Evolutionary conservation across 805 yeast genomes (phyloP).

Genomic region (Hermanozyma aechmeae): DNA sequence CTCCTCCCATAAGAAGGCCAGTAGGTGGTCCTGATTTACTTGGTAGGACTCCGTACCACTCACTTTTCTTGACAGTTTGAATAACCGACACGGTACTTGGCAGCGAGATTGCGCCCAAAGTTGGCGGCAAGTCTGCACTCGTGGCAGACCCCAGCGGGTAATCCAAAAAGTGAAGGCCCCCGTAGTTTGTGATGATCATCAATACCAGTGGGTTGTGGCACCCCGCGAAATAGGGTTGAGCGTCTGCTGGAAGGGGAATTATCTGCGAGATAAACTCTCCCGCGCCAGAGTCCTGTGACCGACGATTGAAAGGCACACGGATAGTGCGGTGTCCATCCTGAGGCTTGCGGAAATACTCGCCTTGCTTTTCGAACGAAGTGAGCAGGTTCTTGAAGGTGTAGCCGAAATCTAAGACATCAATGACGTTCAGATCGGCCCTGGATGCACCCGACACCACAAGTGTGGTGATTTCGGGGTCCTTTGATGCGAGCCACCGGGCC

Average conservation of each 20-base stretch:
- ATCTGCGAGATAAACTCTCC: conserved; percentile 18
- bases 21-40: conserved; percentile 15
- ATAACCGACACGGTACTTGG: conserved; percentile 50
- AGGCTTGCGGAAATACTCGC: conserved; percentile 59
- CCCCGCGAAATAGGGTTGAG: conserved; percentile 72
- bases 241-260: conserved; percentile 22
- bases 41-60: conserved; percentile 73
- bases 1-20: conserved; percentile 68
- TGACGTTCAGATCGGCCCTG: conserved; percentile 18
- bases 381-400: conserved; percentile 68
- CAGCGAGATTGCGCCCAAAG: conserved; percentile 72
- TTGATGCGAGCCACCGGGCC: conserved; percentile 70
- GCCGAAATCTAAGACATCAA: conserved; percentile 64
- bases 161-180: conserved; percentile 51
- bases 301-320: conserved; percentile 15
- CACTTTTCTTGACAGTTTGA: conserved; percentile 42
- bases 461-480: conserved; percentile 74
- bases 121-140: conserved; percentile 60
- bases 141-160: conserved; percentile 18
- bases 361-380: conserved; percentile 79
- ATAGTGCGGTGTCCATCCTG: conserved; percentile 30
- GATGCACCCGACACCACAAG: conserved; percentile 65
- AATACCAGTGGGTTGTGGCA: conserved; percentile 66
- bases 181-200: conserved; percentile 49
- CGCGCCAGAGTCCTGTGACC: conserved; percentile 6